Evolutionary conservation across 768 basidiomycete genomes (phyloP), one percentile per base, ranked within the genome.

Genomic region (Suillus subalutaceus): DNA sequence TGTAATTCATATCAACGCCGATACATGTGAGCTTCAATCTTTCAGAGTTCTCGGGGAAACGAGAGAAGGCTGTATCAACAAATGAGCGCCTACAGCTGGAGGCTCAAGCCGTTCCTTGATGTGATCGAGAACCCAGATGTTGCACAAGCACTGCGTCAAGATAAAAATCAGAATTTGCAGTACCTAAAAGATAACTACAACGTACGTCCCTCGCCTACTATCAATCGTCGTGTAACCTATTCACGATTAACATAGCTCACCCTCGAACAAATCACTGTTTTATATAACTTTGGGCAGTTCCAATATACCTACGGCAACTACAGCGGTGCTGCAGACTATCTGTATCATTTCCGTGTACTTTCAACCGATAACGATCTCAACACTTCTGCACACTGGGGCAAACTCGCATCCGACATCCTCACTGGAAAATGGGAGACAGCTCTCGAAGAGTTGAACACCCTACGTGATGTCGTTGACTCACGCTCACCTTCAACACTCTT

Each of bases 271-370:
- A 97, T 99, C 75, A 93, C 90, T 52, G 93, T 93, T 1, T 83
- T 99, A 10, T 99, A 99, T 84, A 94, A 96, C 81, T 98, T 97
- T 80, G 97, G 97, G 63, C 92, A 98, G 75, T 99, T 96, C 83
- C 96, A 97, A 81, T 99, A 94, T 80, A 93, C 97, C n/a, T 94
- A 94, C 77, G 97, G 97, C 53, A 94, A 95, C 79, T 99, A 99
- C 83, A 91, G 90, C 72, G 93, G 93, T 59, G 96, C 97, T 18
- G 96, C 96, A 58, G 95, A 98, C 79, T 99, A 97, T 81, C 85
- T 99, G 64, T 98, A 99, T 84, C 97, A 99, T 76, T 99, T 99
- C 85, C 94, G 96, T 64, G 91, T 99, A 30, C 90, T 99, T 67
- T 97, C 96, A 58, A 97, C 96, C 65, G 94, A 97, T 76, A 84